These are phyloP conservation scores for Lolium rigidum DNA, from an alignment of 176 grass and related monocot species.

Conservation along the genomic window DNA sequence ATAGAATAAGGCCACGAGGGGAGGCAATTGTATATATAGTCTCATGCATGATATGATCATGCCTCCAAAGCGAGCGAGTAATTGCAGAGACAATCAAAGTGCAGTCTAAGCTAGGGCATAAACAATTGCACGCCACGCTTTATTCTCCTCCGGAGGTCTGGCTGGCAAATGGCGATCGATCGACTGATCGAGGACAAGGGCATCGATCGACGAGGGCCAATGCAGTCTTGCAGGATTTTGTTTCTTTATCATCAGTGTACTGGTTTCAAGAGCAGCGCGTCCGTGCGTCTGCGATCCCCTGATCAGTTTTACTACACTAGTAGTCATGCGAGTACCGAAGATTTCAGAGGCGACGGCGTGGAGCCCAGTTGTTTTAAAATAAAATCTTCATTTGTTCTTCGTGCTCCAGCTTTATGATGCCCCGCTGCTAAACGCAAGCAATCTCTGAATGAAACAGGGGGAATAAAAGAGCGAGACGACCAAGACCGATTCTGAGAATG, in stretches of 20 bases:
- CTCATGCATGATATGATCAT: neutral
- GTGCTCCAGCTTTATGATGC: slow-evolving; percentile 23
- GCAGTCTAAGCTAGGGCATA: neutral
- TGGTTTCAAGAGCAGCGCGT: slow-evolving; percentile 6
- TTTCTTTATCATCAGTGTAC: no score
- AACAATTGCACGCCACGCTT: neutral
- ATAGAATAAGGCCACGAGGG: slow-evolving; percentile 15
- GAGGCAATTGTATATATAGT: neutral
- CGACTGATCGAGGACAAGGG: neutral
- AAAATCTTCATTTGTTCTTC: neutral
- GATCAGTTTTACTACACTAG: neutral
- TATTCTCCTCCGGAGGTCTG: slow-evolving; percentile 11
- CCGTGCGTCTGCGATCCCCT: slow-evolving; percentile 24
- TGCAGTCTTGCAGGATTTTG: neutral
- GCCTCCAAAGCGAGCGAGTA: slow-evolving; percentile 33
- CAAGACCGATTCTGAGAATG: neutral
- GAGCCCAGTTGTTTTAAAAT: neutral
- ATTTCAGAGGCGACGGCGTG: neutral
- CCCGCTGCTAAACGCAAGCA: neutral
- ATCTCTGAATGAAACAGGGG: neutral
- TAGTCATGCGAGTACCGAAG: slow-evolving; percentile 10
- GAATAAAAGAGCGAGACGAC: neutral
- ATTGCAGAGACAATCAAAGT: slow-evolving; percentile 29
- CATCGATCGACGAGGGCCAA: neutral
- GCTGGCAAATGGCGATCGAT: no score